Evolutionary conservation across 192 early-diverging fungal genomes (phyloP).

Genomic region (Backusella tarrabulga): DNA sequence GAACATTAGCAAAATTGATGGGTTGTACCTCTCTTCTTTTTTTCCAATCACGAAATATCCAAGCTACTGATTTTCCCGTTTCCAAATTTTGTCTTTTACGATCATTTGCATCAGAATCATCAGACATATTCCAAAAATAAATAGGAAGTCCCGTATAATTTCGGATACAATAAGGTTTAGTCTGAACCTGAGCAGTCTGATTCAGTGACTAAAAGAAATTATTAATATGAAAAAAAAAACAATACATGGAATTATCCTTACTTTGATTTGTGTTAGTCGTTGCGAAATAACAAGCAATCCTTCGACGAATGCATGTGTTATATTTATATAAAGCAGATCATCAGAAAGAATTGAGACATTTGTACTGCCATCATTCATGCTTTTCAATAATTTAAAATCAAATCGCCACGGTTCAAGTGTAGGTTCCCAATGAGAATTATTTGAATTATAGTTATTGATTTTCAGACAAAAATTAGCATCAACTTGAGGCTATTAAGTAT

Average conservation of each 20-base stretch:
- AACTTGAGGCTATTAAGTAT: constrained; percentile 38
- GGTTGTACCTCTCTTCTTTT: constrained; percentile 64
- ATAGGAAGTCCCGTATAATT: constrained; percentile 81
- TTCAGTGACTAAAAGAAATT: constrained; percentile 7
- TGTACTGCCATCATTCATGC: constrained; percentile 8
- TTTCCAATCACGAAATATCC: constrained; percentile 84
- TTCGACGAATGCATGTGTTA: constrained; percentile 64
- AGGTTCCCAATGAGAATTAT: constrained; percentile 92
- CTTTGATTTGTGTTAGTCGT: constrained; percentile 43
- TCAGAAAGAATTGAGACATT: constrained; percentile 58
- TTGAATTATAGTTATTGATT: constrained; percentile 80
- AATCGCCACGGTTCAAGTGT: constrained; percentile 77
- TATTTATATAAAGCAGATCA: constrained; percentile 68
- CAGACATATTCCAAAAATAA: constrained; percentile 68
- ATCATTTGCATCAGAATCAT: constrained; percentile 42
- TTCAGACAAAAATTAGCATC: constrained; percentile 57
- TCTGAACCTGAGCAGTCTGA: constrained; percentile 11
- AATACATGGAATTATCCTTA: neutral
- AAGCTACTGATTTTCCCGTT: constrained; percentile 61
- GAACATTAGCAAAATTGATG: neutral
- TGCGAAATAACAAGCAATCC: constrained; percentile 31
- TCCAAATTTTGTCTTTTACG: constrained; percentile 47
- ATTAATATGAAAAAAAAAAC: neutral
- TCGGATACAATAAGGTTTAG: constrained; percentile 64
- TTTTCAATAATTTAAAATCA: constrained; percentile 34